Percentiles rank a stretch among this genome's conserved stretches.
These are phyloP conservation scores for Spergularia bocconei DNA, from an alignment of 148 eudicot species.

Conservation along the genomic window DNA sequence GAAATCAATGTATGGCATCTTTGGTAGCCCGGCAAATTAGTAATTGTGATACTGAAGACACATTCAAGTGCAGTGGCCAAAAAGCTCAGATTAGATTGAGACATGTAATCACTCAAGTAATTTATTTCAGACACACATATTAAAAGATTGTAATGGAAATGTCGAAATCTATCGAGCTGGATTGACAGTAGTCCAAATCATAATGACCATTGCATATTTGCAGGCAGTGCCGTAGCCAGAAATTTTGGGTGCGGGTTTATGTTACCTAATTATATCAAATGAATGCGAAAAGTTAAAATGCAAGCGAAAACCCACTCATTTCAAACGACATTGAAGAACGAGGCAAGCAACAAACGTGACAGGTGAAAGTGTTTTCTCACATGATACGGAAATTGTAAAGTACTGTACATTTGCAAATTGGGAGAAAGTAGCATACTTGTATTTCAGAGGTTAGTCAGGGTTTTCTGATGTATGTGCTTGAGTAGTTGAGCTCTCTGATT, in stretches of 20 bases:
- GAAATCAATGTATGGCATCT: slow-evolving; percentile 11
- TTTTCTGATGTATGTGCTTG: slow-evolving; percentile 28
- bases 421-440: slow-evolving; percentile 6
- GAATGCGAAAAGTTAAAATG: too few species aligned
- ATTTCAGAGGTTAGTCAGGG: slow-evolving; percentile 18
- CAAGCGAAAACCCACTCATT: too few species aligned
- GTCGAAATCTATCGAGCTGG: background rate
- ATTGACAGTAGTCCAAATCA: too few species aligned
- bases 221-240: too few species aligned
- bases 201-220: too few species aligned
- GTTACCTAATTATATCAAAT: too few species aligned
- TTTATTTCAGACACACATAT: background rate
- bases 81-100: background rate
- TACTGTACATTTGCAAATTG: background rate
- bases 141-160: background rate
- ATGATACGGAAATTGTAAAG: background rate
- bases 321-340: too few species aligned
- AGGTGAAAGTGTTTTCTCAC: background rate
- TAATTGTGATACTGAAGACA: slow-evolving; percentile 7
- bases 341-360: too few species aligned
- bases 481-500: slow-evolving; percentile 39
- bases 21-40: slow-evolving; percentile 6
- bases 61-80: slow-evolving; percentile 12
- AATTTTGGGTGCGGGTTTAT: too few species aligned
- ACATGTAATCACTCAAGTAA: background rate